Percentiles rank a stretch among this genome's conserved stretches.
Evolutionary conservation across 495 filamentous ascomycete species (phyloP).

Genomic region (Neurospora sp.): DNA sequence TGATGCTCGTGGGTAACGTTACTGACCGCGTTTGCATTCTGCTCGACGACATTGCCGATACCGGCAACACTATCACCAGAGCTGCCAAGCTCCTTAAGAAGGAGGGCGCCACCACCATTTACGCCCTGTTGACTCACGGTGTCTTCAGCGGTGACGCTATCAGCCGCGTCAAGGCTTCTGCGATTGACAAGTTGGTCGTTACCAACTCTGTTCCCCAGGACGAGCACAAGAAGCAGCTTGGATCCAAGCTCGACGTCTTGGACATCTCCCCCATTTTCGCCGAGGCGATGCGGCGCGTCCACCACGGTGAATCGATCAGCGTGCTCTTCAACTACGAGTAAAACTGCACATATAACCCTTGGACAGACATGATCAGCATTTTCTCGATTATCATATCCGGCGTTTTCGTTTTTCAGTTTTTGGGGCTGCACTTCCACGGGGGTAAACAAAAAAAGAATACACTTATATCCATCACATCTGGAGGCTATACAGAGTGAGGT

Average conservation of each 20-base stretch:
- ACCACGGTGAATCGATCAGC: slow-evolving; percentile 95
- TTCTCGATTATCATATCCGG: neutral
- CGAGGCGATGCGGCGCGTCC: slow-evolving; percentile 91
- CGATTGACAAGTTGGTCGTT: slow-evolving; percentile 82
- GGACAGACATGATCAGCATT: neutral
- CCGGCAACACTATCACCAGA: slow-evolving; percentile 91
- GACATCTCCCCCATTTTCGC: slow-evolving; percentile 88
- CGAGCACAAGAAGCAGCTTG: slow-evolving; percentile 48
- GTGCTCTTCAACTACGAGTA: slow-evolving; percentile 82
- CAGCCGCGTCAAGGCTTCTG: slow-evolving; percentile 82
- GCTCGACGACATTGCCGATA: slow-evolving; percentile 90
- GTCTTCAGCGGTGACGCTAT: slow-evolving; percentile 93
- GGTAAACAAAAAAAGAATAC: neutral
- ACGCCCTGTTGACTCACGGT: slow-evolving; percentile 87
- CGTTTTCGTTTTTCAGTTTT: neutral
- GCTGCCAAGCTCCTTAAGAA: slow-evolving; percentile 94
- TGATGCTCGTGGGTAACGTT: slow-evolving; percentile 96
- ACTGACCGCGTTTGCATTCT: slow-evolving; percentile 74
- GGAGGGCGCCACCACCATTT: slow-evolving; percentile 79
- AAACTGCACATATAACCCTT: neutral
- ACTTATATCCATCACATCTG: neutral
- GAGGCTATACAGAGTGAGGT: neutral
- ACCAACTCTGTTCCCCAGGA: slow-evolving; percentile 91
- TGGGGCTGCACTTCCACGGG: neutral
- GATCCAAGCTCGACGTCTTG: slow-evolving; percentile 86